phyloP scores from a whole-genome alignment of 352 stramenopile species.

The Globisporangium canariense region DNA sequence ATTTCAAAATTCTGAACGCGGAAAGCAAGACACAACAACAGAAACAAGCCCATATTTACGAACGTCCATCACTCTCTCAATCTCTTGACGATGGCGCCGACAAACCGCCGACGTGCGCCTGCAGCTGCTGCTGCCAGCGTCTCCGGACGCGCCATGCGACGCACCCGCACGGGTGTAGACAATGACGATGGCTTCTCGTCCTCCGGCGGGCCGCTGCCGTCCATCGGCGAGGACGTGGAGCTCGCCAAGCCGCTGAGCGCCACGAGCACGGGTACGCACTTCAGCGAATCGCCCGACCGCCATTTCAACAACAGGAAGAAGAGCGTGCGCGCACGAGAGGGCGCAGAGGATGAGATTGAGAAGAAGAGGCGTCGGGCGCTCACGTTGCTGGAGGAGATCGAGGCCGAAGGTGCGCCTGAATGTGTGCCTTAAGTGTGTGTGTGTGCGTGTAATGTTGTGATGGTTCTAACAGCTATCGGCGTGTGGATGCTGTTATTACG shows the following conservation, averaged over 20 bases:
- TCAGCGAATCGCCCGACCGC: conserved; percentile 30
- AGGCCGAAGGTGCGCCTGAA: conserved; percentile 46
- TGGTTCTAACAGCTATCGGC: background rate
- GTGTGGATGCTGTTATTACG: background rate
- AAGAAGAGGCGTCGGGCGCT: conserved; percentile 43
- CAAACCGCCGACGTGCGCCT: conserved; percentile 21
- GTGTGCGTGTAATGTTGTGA: background rate
- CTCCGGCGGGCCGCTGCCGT: conserved; percentile 28
- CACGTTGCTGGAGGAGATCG: conserved; percentile 52
- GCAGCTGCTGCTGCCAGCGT: background rate
- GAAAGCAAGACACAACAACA: background rate
- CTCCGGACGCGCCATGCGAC: conserved; percentile 16
- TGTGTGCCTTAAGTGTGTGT: background rate
- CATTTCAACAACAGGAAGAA: conserved; percentile 30
- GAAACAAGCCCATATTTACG: background rate
- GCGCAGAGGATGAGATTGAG: conserved; percentile 20
- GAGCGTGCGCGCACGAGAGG: conserved; percentile 18
- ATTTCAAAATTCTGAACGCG: conserved; percentile 10
- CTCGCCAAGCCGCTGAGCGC: conserved; percentile 26
- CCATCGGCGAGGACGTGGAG: conserved; percentile 63
- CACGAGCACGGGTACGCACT: conserved; percentile 25
- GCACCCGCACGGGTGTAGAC: conserved; percentile 17
- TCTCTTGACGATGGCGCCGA: conserved; percentile 12
- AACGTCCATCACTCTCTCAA: too few relatives aligned
- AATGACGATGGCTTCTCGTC: conserved; percentile 9